Base-by-base conservation (phyloP, 345 rosid species). In the Rhizophora apiculata region DNA sequence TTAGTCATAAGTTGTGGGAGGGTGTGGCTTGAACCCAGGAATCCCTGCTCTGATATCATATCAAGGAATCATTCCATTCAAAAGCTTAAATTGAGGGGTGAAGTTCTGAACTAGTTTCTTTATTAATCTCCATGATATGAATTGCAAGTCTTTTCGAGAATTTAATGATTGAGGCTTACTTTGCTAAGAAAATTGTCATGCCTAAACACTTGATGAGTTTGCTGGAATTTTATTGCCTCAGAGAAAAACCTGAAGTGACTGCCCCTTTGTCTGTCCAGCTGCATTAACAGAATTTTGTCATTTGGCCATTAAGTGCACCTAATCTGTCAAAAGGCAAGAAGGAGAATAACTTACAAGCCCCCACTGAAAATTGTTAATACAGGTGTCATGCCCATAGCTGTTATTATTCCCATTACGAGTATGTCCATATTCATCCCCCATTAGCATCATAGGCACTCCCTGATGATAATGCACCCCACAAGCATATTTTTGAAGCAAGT, bases 341-440 rank as follows among this genome's bases (percentile, higher is more conserved):
- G 9, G 3, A 9, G 8, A 63, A 24, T 24, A 72, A 57, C 74
- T 73, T 77, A 82, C 99, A 85, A 83, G 85, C 9, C 62, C 74
- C 97, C 97, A 91, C 77, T 82, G 93, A 72, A 91, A 89, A 83
- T 91, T 85, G 83, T 95, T 95, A 69, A 95, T 79, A 67, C 83
- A 84, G 21, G 84, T 84, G 82, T 91, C 97, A 77, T 91, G 96
- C 46, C 97, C 99, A 59, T 91, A 91, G 77, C 96, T 89, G 74
- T 89, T 95, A 89, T 91, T 95, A 65, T 91, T 95, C 70, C 99
- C 99, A 79, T 83, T 79, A 30, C 96, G 88, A 0, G 97, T 86
- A 75, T 95, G 96, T 24, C 87, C 97, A 59, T 95, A 91, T 68
- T 91, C 99, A 70, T 91, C 98, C 64, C 98, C 97, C 98, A 94